Evolutionary conservation across 164 flowering plant genomes (phyloP).

Genomic region (Cinnamomum micranthum): DNA sequence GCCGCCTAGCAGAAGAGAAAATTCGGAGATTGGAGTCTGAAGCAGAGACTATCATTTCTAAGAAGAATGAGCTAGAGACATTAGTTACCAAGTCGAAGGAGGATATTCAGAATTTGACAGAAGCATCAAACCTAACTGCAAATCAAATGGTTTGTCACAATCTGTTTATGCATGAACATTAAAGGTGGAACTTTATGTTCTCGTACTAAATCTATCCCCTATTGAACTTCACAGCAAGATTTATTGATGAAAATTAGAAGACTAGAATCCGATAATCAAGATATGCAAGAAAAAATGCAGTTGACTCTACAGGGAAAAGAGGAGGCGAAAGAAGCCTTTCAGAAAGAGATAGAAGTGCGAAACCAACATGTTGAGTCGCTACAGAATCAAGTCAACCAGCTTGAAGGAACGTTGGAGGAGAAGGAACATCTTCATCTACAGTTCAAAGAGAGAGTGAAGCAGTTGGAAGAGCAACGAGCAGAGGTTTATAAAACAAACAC

Average conservation of each 20-base stretch:
- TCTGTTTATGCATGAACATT: neutral
- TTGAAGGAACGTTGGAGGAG: constrained; percentile 46
- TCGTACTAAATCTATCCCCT: constrained; percentile 15
- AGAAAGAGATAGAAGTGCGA: constrained; percentile 41
- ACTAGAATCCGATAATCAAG: constrained; percentile 59
- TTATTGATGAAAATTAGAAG: constrained; percentile 43
- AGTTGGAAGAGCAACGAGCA: constrained; percentile 50
- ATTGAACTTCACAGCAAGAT: constrained; percentile 59
- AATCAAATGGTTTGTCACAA: constrained; percentile 56
- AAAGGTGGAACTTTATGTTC: constrained; percentile 2
- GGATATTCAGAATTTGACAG: constrained; percentile 38
- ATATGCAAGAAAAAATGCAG: constrained; percentile 44
- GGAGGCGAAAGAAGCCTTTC: constrained; percentile 47
- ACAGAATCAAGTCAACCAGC: constrained; percentile 51
- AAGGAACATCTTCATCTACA: constrained; percentile 56
- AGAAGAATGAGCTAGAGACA: constrained; percentile 55
- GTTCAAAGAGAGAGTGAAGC: constrained; percentile 45
- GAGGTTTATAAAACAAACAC: constrained; percentile 42
- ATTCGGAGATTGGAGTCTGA: constrained; percentile 61
- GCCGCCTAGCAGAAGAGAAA: constrained; percentile 58
- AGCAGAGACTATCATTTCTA: constrained; percentile 40
- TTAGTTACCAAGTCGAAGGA: constrained; percentile 51
- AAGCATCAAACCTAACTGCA: constrained; percentile 47
- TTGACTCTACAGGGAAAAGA: constrained; percentile 42
- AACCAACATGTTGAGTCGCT: constrained; percentile 42